Percentiles rank a stretch among this genome's conserved stretches.
phyloP scores from a whole-genome alignment of 1,139 yeast genomes.

The Pichia terricola region DNA sequence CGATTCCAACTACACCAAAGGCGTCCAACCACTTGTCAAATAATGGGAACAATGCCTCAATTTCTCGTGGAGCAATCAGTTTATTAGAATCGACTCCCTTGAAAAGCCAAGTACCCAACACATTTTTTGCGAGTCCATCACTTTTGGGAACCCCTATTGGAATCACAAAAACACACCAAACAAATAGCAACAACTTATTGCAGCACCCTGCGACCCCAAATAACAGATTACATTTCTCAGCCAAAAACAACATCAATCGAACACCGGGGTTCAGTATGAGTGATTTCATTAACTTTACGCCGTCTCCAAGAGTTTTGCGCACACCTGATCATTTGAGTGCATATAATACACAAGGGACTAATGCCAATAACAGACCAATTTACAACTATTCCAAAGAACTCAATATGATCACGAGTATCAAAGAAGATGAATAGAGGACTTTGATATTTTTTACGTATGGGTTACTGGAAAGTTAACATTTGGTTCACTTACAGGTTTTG shows the following conservation, averaged over 20 bases:
- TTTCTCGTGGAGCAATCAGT: conserved; percentile 5
- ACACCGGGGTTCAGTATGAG: conserved; percentile 76
- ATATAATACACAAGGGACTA: neutral
- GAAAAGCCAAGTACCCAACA: conserved; percentile 8
- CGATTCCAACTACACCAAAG: conserved; percentile 27
- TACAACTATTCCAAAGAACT: conserved; percentile 17
- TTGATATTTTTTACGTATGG: too few relatives aligned
- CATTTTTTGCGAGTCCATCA: conserved; percentile 7
- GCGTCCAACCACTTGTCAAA: conserved; percentile 2
- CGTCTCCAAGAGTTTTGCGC: conserved; percentile 42
- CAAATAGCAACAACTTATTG: conserved; percentile 6
- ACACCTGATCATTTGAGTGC: conserved; percentile 17
- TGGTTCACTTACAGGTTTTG: too few relatives aligned
- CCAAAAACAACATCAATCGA: conserved; percentile 23
- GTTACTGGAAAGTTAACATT: too few relatives aligned
- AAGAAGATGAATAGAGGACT: conserved; percentile 2
- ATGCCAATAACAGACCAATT: neutral
- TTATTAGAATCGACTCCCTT: conserved; percentile 20
- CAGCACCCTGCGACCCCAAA: conserved; percentile 21
- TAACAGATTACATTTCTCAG: conserved; percentile 3
- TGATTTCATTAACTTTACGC: conserved; percentile 73
- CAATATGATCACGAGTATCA: conserved; percentile 13
- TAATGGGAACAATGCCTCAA: neutral
- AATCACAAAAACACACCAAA: conserved; percentile 2
- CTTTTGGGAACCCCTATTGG: conserved; percentile 15